Percentiles rank a stretch among this genome's conserved stretches.
phyloP scores from a whole-genome alignment of 495 filamentous ascomycete genomes.

The Emericellopsis terricola region DNA sequence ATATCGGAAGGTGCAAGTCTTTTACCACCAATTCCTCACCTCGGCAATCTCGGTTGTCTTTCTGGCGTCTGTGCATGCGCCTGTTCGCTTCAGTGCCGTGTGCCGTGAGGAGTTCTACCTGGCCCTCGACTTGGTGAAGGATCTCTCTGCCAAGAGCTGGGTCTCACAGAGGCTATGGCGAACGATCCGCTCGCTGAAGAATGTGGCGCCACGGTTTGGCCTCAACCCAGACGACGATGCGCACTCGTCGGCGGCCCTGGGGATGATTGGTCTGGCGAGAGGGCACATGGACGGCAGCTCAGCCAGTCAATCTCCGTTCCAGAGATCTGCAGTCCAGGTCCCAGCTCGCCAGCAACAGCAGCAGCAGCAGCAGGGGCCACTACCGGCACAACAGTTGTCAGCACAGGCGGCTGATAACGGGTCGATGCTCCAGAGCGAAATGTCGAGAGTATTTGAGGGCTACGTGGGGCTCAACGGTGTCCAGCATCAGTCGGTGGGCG shows the following conservation, averaged over 20 bases:
- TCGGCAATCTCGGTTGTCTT: slow-evolving; percentile 68
- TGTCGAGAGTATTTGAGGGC: slow-evolving; percentile 26
- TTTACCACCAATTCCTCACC: slow-evolving; percentile 77
- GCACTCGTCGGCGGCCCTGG: slow-evolving; percentile 11
- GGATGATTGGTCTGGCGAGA: slow-evolving; percentile 14
- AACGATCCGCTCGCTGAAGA: slow-evolving; percentile 61
- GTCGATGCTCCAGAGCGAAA: slow-evolving; percentile 23
- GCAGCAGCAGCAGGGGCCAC: slow-evolving; percentile 8
- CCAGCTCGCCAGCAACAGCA: background rate
- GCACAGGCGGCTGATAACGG: slow-evolving; percentile 13
- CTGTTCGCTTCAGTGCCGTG: slow-evolving; percentile 50
- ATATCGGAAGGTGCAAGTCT: slow-evolving; percentile 62
- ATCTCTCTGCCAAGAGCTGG: slow-evolving; percentile 60
- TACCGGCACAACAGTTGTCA: too few relatives aligned
- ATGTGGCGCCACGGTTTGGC: slow-evolving; percentile 62
- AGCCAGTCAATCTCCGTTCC: slow-evolving; percentile 2
- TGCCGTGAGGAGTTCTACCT: slow-evolving; percentile 78
- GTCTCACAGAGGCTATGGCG: slow-evolving; percentile 69
- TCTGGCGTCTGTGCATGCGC: slow-evolving; percentile 67
- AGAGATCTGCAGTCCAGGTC: background rate
- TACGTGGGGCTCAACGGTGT: slow-evolving; percentile 12
- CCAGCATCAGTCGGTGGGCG: background rate
- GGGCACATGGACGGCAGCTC: slow-evolving; percentile 4
- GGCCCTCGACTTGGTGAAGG: slow-evolving; percentile 66
- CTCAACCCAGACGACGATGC: slow-evolving; percentile 29